Evolutionary conservation across 257 asterid genomes (phyloP).

Genomic region (Scutellaria galericulata): DNA sequence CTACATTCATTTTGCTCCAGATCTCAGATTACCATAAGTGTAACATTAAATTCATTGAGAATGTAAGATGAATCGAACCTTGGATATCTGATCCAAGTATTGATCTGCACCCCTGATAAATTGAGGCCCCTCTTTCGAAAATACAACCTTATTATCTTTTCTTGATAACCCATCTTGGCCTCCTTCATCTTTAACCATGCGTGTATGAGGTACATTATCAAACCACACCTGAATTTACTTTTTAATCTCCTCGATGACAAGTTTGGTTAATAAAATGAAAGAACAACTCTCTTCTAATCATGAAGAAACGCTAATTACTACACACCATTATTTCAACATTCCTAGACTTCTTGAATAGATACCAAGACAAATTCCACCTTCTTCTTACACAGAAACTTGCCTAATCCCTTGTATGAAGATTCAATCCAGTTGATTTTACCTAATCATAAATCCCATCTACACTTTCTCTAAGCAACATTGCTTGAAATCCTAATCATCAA

Average conservation of each 20-base stretch:
- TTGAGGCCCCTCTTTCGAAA: constrained; percentile 49
- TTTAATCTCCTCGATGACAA: not conserved
- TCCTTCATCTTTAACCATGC: constrained; percentile 39
- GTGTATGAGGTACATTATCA: constrained; percentile 46
- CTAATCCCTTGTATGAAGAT: not conserved
- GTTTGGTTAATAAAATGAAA: not conserved
- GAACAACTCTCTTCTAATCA: constrained; percentile 5
- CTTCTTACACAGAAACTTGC: not conserved
- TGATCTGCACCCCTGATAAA: constrained; percentile 38
- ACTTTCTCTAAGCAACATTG: not conserved
- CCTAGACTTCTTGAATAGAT: constrained; percentile 5
- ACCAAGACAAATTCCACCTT: not conserved
- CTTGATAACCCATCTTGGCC: constrained; percentile 38
- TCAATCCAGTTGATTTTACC: not conserved
- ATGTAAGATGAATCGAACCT: constrained; percentile 48
- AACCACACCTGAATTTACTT: constrained; percentile 56
- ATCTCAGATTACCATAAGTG: constrained; percentile 24
- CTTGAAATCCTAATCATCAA: not conserved
- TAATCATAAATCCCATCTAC: constrained; percentile 1
- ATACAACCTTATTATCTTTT: constrained; percentile 44
- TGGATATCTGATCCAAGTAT: constrained; percentile 59
- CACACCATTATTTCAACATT: not conserved
- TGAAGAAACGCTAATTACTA: constrained; percentile 8
- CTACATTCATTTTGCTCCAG: constrained; percentile 38
- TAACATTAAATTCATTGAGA: constrained; percentile 2